Evolutionary conservation across 495 filamentous ascomycete genomes (phyloP).

Genomic region (Friedmanniomyces simplex): DNA sequence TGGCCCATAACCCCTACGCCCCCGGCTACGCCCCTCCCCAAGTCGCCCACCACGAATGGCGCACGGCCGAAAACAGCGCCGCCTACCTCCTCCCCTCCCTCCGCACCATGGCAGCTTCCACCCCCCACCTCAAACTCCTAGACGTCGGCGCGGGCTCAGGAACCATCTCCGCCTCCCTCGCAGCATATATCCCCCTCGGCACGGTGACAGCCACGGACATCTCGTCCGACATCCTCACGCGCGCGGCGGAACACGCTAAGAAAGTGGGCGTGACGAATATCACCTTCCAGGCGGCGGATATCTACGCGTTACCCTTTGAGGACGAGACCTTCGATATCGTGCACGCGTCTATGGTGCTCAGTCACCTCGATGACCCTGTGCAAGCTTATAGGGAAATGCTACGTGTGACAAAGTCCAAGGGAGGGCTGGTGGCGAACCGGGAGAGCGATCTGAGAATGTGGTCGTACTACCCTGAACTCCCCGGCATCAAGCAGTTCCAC

Average conservation of each 20-base stretch:
- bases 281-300: slow-evolving; percentile 31
- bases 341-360: slow-evolving; percentile 33
- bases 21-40: slow-evolving; percentile 36
- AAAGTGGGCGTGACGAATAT: slow-evolving; percentile 29
- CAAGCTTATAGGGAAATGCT: slow-evolving; percentile 37
- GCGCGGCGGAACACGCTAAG: slow-evolving; percentile 27
- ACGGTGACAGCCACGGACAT: slow-evolving; percentile 37
- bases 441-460: slow-evolving; percentile 35
- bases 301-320: slow-evolving; percentile 33
- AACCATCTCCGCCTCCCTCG: slow-evolving; percentile 29
- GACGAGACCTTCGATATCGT: slow-evolving; percentile 37
- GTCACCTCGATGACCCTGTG: slow-evolving; percentile 31
- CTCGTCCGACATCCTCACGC: slow-evolving; percentile 29
- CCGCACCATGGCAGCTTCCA: neutral
- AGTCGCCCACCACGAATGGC: slow-evolving; percentile 38
- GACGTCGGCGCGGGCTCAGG: slow-evolving; percentile 22
- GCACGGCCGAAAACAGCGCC: slow-evolving; percentile 19
- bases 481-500: slow-evolving; percentile 31
- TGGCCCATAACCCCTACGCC: slow-evolving; percentile 23
- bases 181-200: slow-evolving; percentile 30
- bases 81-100: slow-evolving; percentile 20
- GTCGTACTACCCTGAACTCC: slow-evolving; percentile 29
- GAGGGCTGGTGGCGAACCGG: slow-evolving; percentile 35
- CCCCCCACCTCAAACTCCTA: slow-evolving; percentile 14
- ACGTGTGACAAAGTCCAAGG: slow-evolving; percentile 31